Base-by-base conservation (phyloP, 1,284 basidiomycete species). In the Naganishia liquefaciens region DNA sequence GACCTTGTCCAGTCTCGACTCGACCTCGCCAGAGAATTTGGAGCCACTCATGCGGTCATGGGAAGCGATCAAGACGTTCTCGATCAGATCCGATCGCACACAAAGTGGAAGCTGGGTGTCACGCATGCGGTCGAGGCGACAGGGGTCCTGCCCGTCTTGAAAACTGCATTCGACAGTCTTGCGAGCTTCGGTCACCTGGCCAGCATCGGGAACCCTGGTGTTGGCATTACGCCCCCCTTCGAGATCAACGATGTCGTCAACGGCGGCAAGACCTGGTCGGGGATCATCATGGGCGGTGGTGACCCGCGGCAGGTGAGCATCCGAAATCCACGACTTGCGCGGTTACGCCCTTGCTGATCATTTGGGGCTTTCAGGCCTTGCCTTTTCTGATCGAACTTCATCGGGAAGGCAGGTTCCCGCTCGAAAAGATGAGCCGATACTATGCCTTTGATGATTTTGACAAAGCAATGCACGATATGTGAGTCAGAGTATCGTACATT, bases 81-180 rank as follows among this genome's bases (percentile, higher is more conserved):
- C 4, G 44, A 54, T 10, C 52, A 63, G 43, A 63, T 63, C n/a
- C 51, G 62, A 5, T 28, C 40, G 5, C 37, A 39, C 10, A 63
- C 62, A 21, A 63, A 47, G 21, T 54, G 52, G 51, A 63, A 54
- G 5, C 51, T 54, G n/a, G 62, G 62, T 7, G 62, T 63, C 33
- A 54, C 51, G n/a, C 52, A 54, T 46, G 62, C 62, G 2, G 62
- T 63, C 43, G 62, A 63, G 25, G 62, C 62, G 9, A 63, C 62
- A 21, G 62, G 62, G 9, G 52, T 47, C 5, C 30, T 63, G 30
- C 51, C 51, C 11, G 62, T 54, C 7, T 39, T 63, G 19, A 63
- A 63, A 25, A 63, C 53, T 13, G 62, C 62, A 13, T 63, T 54
- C 43, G 62, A 63, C 10, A 49, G 51, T 33, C 28, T 63, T 17